Evolutionary conservation across 1,139 yeast species (phyloP).

Genomic region (Geotrichum candidum): DNA sequence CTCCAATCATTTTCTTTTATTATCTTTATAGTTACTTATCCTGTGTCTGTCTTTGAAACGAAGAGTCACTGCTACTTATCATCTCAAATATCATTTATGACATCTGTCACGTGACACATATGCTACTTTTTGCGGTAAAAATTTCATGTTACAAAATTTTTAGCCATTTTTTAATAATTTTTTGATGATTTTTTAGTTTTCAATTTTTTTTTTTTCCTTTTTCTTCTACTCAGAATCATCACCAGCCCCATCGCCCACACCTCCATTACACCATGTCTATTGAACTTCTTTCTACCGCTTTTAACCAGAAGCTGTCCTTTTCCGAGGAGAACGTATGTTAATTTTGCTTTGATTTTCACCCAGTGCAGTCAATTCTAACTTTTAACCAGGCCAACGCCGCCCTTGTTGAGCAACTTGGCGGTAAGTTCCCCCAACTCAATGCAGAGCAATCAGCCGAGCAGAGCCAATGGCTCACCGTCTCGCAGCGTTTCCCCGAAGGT

Average conservation of each 20-base stretch:
- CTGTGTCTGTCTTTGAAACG: neutral
- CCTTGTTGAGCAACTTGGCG: slow-evolving; percentile 21
- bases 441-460: slow-evolving; percentile 58
- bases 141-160: neutral
- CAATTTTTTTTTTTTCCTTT: neutral
- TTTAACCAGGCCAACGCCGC: slow-evolving; percentile 21
- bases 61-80: neutral
- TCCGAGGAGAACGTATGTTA: slow-evolving; percentile 19
- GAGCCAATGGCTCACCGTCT: slow-evolving; percentile 74
- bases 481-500: slow-evolving; percentile 55
- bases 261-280: slow-evolving; percentile 19
- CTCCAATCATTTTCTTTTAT: no score
- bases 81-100: neutral
- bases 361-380: neutral
- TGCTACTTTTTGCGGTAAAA: neutral
- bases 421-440: slow-evolving; percentile 24
- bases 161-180: no score
- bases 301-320: slow-evolving; percentile 25
- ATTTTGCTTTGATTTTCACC: neutral
- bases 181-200: no score
- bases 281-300: slow-evolving; percentile 27
- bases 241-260: neutral
- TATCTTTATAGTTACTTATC: neutral
- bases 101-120: neutral
- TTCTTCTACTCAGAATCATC: neutral